phyloP scores from a whole-genome alignment of 129 eudicot species.

The Flaveria sonorensis region DNA sequence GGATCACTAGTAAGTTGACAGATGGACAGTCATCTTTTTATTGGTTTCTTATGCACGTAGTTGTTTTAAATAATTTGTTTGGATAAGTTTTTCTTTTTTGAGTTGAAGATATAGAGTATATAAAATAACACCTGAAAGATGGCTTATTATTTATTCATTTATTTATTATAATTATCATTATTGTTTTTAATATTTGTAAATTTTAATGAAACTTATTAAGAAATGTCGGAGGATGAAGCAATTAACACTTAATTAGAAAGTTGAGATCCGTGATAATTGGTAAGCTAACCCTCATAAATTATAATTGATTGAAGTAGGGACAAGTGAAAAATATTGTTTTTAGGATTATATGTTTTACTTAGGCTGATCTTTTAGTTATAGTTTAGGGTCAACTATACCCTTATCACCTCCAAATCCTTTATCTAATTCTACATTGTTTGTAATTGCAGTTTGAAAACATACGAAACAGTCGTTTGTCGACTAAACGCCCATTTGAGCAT shows the following conservation, averaged over 20 bases:
- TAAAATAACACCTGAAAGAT: slow-evolving; percentile 1
- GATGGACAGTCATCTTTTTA: neutral
- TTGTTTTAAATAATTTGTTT: neutral
- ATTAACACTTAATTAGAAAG: neutral
- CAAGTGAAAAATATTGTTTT: slow-evolving; percentile 7
- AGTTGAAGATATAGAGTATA: neutral
- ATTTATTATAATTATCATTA: neutral
- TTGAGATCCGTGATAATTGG: slow-evolving; percentile 20
- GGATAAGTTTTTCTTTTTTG: neutral
- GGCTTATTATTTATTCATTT: neutral
- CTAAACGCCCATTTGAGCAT: no score
- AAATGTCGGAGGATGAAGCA: neutral
- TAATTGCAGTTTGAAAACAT: no score
- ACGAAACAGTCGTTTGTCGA: no score
- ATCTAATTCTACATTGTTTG: no score
- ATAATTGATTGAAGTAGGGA: neutral
- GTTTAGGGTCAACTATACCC: no score
- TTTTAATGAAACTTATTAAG: neutral
- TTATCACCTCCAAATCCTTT: no score
- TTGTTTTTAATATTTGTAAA: neutral
- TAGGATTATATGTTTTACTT: neutral
- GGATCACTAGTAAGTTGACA: neutral
- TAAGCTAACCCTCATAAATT: neutral
- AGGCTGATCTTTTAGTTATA: neutral
- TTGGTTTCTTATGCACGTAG: neutral